phyloP scores from a whole-genome alignment of 306 rosid species.

The Abrus precatorius region DNA sequence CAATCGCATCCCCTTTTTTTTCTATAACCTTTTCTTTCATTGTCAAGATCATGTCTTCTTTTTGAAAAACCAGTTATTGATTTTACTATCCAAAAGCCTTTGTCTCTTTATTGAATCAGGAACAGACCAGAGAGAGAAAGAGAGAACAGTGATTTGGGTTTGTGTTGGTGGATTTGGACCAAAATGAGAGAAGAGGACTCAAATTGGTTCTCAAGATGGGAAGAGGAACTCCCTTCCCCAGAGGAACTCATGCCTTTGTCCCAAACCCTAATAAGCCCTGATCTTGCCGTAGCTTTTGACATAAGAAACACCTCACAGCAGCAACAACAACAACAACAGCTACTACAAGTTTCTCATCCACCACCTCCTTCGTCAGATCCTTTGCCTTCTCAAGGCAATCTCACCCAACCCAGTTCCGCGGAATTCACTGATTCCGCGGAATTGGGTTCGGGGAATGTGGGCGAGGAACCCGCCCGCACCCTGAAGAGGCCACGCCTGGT shows the following conservation, averaged over 20 bases:
- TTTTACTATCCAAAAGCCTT: not conserved
- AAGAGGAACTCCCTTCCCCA: slow-evolving; percentile 75
- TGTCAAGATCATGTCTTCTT: not conserved
- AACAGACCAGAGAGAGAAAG: not conserved
- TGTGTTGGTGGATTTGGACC: slow-evolving; percentile 20
- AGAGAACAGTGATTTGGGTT: slow-evolving; percentile 36
- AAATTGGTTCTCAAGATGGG: slow-evolving; percentile 82
- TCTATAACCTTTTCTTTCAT: not conserved
- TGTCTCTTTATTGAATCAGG: slow-evolving; percentile 21
- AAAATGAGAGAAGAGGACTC: slow-evolving; percentile 83
- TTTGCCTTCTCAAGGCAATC: slow-evolving; percentile 37
- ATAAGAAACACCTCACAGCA: slow-evolving; percentile 56
- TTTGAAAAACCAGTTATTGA: not conserved
- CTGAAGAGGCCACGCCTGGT: slow-evolving; percentile 87
- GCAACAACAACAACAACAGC: slow-evolving; percentile 56
- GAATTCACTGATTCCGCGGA: slow-evolving; percentile 79
- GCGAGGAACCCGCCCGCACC: slow-evolving; percentile 87
- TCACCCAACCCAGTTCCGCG: slow-evolving; percentile 63
- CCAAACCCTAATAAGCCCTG: slow-evolving; percentile 87
- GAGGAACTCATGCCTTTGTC: slow-evolving; percentile 82
- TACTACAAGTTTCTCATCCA: slow-evolving; percentile 35
- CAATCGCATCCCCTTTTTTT: slow-evolving; percentile 11
- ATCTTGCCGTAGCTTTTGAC: slow-evolving; percentile 84
- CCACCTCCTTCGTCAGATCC: slow-evolving; percentile 43
- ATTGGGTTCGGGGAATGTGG: slow-evolving; percentile 67